These are phyloP conservation scores for Aspergillus fijiensis DNA, from an alignment of 2,329 filamentous ascomycete species.

Conservation along the genomic window DNA sequence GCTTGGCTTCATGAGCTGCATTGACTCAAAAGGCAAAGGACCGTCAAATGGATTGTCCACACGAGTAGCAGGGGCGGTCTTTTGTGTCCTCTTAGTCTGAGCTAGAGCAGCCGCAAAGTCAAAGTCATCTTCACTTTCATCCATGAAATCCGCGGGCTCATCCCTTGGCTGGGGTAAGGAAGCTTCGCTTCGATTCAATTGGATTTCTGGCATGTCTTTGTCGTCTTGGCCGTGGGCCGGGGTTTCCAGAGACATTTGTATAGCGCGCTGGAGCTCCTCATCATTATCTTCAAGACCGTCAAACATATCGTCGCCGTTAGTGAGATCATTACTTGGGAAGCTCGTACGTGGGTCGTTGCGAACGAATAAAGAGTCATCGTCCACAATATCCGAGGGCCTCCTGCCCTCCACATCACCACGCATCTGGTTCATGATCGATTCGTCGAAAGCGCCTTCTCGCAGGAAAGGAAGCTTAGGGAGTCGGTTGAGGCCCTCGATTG, in stretches of 20 bases:
- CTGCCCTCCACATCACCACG: conserved; percentile 2
- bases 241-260: conserved; percentile 73
- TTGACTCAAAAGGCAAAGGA: conserved; percentile 82
- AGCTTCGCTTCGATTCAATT: conserved; percentile 50
- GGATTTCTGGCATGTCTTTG: conserved; percentile 37
- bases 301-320: conserved; percentile 58
- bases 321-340: background rate
- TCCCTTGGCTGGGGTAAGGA: conserved; percentile 26
- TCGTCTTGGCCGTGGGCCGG: conserved; percentile 36
- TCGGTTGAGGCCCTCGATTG: conserved; percentile 84
- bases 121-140: conserved; percentile 69
- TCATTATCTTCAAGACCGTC: conserved; percentile 57
- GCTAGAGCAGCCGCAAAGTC: conserved; percentile 76
- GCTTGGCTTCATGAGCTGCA: conserved; percentile 67
- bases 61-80: conserved; percentile 32
- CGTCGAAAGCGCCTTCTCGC: conserved; percentile 37
- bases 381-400: conserved; percentile 12
- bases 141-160: conserved; percentile 32
- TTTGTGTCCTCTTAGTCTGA: conserved; percentile 65
- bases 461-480: conserved; percentile 63
- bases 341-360: conserved; percentile 45
- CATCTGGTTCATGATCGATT: conserved; percentile 33
- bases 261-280: conserved; percentile 75
- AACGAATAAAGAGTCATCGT: conserved; percentile 57
- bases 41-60: conserved; percentile 66